Conservation (phyloP, 2,329 filamentous ascomycete species). For the Aulographum hederae region DNA sequence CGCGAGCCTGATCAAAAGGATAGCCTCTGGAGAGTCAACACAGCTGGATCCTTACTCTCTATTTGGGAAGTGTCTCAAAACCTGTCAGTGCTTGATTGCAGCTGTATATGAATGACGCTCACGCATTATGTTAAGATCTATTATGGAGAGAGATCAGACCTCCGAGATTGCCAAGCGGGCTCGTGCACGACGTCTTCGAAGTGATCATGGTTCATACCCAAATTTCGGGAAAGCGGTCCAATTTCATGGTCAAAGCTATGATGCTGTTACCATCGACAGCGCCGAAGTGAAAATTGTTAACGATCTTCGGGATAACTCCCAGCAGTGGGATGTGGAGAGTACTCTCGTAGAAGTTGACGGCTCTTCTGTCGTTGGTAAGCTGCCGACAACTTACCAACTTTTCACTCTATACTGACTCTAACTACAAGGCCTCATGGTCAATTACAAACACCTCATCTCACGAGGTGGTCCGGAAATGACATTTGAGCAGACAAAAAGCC, state of each 20-base stretch:
- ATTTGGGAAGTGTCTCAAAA: constrained; percentile 8
- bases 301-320: constrained; percentile 4
- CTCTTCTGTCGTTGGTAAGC: constrained; percentile 5
- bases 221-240: too few species aligned
- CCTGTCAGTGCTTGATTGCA: constrained; percentile 7
- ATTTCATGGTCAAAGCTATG: neutral
- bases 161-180: constrained; percentile 8
- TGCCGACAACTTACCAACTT: too few species aligned
- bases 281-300: constrained; percentile 5
- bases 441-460: constrained; percentile 4
- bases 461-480: constrained; percentile 8
- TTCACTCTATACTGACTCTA: too few species aligned
- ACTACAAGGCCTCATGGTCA: constrained; percentile 5
- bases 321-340: constrained; percentile 5
- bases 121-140: too few species aligned
- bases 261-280: constrained; percentile 5
- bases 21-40: constrained; percentile 9
- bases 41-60: constrained; percentile 8
- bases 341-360: constrained; percentile 7
- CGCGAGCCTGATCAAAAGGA: constrained; percentile 8
- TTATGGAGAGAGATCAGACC: constrained; percentile 7
- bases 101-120: too few species aligned
- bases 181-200: neutral
- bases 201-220: too few species aligned
- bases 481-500: constrained; percentile 8